Percentiles rank a stretch among this genome's conserved stretches.
Evolutionary conservation across 2,329 filamentous ascomycete genomes (phyloP).

Genomic region (Cordyceps sp.): DNA sequence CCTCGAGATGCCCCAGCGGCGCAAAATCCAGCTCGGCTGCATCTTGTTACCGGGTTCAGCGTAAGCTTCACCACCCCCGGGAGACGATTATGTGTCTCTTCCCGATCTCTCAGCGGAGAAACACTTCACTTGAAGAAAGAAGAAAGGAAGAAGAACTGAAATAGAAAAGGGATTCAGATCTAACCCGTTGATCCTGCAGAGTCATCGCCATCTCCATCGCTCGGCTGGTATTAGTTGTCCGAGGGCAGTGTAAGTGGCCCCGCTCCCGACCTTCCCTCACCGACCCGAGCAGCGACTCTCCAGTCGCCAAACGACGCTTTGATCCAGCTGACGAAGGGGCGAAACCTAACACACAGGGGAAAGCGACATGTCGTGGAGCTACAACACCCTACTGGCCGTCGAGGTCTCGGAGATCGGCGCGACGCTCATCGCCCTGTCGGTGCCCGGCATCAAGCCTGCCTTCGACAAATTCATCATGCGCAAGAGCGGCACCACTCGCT

Average conservation of each 20-base stretch:
- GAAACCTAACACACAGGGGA: conserved; percentile 12
- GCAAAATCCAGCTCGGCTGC: conserved; percentile 28
- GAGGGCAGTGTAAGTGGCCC: conserved; percentile 22
- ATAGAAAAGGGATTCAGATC: no score
- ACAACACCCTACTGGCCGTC: conserved; percentile 30
- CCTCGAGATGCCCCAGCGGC: conserved; percentile 23
- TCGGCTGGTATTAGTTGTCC: conserved; percentile 28
- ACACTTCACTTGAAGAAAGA: not conserved
- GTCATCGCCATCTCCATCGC: conserved; percentile 30
- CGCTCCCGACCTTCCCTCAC: no score
- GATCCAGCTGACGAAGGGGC: no score
- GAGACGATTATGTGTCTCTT: no score
- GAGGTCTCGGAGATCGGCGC: conserved; percentile 32
- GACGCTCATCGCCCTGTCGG: conserved; percentile 31
- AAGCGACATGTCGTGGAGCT: conserved; percentile 30
- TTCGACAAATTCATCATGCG: conserved; percentile 18
- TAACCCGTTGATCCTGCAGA: no score
- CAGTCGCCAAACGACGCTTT: no score
- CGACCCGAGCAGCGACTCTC: no score
- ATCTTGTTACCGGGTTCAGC: conserved; percentile 31
- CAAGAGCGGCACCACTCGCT: conserved; percentile 7
- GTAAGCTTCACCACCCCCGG: conserved; percentile 14
- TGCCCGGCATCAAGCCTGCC: conserved; percentile 31
- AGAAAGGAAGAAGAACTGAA: no score
- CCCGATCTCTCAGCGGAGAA: not conserved